These are phyloP conservation scores for Thalassiosira hispida DNA, from an alignment of 352 stramenopile genomes.

Conservation along the genomic window DNA sequence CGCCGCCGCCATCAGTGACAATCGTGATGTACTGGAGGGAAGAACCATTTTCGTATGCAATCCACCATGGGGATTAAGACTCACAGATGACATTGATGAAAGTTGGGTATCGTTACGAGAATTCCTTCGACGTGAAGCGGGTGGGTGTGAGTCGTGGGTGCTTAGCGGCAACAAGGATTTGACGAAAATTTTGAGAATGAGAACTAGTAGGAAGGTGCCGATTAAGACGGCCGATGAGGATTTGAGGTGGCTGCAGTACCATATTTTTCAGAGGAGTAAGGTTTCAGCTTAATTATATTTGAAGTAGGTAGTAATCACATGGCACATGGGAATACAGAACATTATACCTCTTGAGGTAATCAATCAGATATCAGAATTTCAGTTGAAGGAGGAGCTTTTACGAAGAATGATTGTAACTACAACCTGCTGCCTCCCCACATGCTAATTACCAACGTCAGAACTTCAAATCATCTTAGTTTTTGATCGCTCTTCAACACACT, in stretches of 20 bases:
- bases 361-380: no score
- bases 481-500: no score
- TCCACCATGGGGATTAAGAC: conserved; percentile 75
- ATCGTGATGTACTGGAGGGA: conserved; percentile 15
- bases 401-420: no score
- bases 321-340: no score
- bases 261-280: conserved; percentile 56
- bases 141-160: conserved; percentile 69
- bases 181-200: conserved; percentile 73
- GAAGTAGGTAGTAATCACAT: not conserved
- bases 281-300: conserved; percentile 3
- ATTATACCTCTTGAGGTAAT: no score
- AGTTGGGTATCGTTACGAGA: conserved; percentile 72
- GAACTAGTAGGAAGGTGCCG: conserved; percentile 61
- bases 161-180: conserved; percentile 73
- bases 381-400: no score
- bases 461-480: no score
- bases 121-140: conserved; percentile 60
- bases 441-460: no score
- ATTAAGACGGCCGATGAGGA: conserved; percentile 73
- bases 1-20: not conserved
- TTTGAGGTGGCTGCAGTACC: conserved; percentile 80
- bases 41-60: conserved; percentile 73
- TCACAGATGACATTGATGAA: conserved; percentile 74
- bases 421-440: no score